These are phyloP conservation scores for Quercus wislizeni DNA, from an alignment of 306 rosid genomes.

Conservation along the genomic window DNA sequence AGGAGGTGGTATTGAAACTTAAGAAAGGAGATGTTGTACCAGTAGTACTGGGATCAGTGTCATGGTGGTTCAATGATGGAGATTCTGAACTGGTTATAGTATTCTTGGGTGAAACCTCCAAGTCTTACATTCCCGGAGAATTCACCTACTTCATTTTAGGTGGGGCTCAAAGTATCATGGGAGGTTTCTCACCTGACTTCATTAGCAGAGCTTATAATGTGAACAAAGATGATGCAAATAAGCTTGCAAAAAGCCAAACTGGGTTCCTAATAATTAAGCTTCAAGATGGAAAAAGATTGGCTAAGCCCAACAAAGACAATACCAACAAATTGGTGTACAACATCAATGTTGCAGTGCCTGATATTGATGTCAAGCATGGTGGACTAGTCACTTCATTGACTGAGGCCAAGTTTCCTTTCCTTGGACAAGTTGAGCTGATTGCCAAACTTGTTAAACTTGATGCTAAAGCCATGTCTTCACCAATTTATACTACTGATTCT, in stretches of 20 bases:
- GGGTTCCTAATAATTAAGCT: conserved; percentile 37
- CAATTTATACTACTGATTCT: conserved; percentile 26
- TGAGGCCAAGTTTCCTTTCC: conserved; percentile 35
- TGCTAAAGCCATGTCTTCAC: conserved; percentile 37
- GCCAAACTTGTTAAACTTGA: conserved; percentile 36
- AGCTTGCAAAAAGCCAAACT: conserved; percentile 46
- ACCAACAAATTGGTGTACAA: conserved; percentile 35
- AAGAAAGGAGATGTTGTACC: conserved; percentile 58
- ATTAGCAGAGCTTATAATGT: conserved; percentile 22
- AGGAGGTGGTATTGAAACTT: conserved; percentile 48
- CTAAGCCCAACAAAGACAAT: conserved; percentile 26
- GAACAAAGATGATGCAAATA: conserved; percentile 23
- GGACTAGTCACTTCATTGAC: conserved; percentile 34
- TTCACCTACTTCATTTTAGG: conserved; percentile 45
- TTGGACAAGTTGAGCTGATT: conserved; percentile 47
- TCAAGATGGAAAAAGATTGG: conserved; percentile 20
- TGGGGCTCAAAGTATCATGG: conserved; percentile 39
- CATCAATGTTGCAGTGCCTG: conserved; percentile 23
- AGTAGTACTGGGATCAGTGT: conserved; percentile 41
- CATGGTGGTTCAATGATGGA: conserved; percentile 80
- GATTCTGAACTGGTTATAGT: conserved; percentile 34
- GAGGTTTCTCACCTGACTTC: conserved; percentile 47
- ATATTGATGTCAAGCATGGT: conserved; percentile 10
- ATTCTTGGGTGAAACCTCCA: conserved; percentile 52
- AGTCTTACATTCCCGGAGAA: conserved; percentile 38